phyloP scores from a whole-genome alignment of 108 stramenopile genomes.

The Stephanodiscus triporus region DNA sequence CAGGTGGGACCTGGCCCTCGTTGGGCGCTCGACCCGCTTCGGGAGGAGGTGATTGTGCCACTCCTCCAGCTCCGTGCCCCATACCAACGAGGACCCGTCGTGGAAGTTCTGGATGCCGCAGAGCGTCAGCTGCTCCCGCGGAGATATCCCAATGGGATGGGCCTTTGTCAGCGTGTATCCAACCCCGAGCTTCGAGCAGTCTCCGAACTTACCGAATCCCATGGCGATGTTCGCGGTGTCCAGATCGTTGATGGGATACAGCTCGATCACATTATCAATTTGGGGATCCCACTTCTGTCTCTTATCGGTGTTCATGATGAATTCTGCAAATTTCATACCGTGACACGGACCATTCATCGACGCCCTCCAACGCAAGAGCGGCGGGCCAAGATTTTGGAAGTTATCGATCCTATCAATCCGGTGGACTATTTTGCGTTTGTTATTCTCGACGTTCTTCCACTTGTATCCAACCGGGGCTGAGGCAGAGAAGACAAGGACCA shows the following conservation, averaged over 20 bases:
- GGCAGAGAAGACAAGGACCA: not conserved
- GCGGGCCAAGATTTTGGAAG: slow-evolving; percentile 61
- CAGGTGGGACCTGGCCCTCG: slow-evolving; percentile 65
- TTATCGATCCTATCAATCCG: slow-evolving; percentile 73
- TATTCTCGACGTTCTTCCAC: slow-evolving; percentile 65
- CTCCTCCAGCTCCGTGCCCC: slow-evolving; percentile 75
- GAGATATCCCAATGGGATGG: slow-evolving; percentile 56
- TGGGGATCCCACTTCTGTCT: slow-evolving; percentile 69
- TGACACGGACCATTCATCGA: slow-evolving; percentile 64
- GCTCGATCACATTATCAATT: slow-evolving; percentile 62
- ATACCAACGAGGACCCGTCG: slow-evolving; percentile 68
- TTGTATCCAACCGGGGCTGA: slow-evolving; percentile 38
- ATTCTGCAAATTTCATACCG: slow-evolving; percentile 60
- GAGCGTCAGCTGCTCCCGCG: slow-evolving; percentile 72
- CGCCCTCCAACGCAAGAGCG: slow-evolving; percentile 63
- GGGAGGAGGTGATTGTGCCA: slow-evolving; percentile 77
- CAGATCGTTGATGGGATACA: slow-evolving; percentile 66
- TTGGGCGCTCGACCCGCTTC: slow-evolving; percentile 45
- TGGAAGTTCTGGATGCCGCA: slow-evolving; percentile 71
- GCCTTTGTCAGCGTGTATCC: slow-evolving; percentile 64
- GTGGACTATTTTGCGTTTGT: slow-evolving; percentile 46
- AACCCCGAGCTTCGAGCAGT: slow-evolving; percentile 63
- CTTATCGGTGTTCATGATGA: slow-evolving; percentile 64
- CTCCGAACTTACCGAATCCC: slow-evolving; percentile 68
- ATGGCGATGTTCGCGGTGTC: slow-evolving; percentile 73